These are phyloP conservation scores for Parathielavia hyrcaniae DNA, from an alignment of 495 filamentous ascomycete species.

Conservation along the genomic window DNA sequence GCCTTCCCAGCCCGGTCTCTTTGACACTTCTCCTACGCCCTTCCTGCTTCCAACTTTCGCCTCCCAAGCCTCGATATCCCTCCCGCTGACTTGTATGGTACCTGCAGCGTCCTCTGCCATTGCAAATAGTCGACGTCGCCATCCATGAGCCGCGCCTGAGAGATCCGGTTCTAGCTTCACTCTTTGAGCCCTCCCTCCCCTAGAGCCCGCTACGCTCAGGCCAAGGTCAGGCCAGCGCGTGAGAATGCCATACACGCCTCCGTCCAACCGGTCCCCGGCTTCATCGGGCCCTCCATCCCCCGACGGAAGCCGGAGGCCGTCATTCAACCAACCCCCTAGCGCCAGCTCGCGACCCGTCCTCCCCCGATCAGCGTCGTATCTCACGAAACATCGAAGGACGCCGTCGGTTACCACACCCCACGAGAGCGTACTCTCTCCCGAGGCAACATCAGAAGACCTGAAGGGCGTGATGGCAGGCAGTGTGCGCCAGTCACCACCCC, in stretches of 20 bases:
- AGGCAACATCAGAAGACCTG: conserved; percentile 45
- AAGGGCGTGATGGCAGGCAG: conserved; percentile 45
- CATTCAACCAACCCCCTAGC: conserved; percentile 42
- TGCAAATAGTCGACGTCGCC: conserved; percentile 11
- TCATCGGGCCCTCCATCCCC: conserved; percentile 60
- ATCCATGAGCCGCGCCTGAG: conserved; percentile 23
- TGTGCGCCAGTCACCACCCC: conserved; percentile 74
- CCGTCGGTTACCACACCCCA: conserved; percentile 37
- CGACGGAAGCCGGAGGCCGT: conserved; percentile 52
- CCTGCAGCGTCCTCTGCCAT: conserved; percentile 8
- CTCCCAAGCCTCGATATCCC: background rate
- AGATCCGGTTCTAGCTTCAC: conserved; percentile 1
- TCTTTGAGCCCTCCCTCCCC: conserved; percentile 1
- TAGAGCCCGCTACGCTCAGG: conserved; percentile 2
- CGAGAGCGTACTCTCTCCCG: conserved; percentile 37
- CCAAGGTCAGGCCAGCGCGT: background rate
- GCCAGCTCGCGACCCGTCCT: conserved; percentile 47
- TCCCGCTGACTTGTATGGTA: conserved; percentile 14
- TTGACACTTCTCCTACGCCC: background rate
- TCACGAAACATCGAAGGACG: conserved; percentile 52
- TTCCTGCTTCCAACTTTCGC: background rate
- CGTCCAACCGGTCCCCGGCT: conserved; percentile 71
- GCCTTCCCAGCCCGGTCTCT: background rate
- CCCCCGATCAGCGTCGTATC: conserved; percentile 71
- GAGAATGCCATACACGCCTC: conserved; percentile 91